Evolutionary conservation across 495 filamentous ascomycete genomes (phyloP).

Genomic region (Evernia prunastri): DNA sequence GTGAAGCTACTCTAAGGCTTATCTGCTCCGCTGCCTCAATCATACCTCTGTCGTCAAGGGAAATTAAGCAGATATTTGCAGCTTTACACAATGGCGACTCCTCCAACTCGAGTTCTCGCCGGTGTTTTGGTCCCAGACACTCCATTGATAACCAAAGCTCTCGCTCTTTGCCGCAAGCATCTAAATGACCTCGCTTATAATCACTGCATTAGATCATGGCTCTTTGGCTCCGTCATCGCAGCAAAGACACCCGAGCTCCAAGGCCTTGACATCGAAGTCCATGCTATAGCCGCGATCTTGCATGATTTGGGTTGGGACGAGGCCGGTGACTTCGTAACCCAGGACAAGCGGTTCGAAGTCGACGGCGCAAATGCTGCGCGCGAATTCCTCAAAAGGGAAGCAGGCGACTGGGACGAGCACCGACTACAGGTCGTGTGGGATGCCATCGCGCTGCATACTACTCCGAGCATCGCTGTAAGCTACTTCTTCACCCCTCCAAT

Average conservation of each 20-base stretch:
- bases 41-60: too few relatives aligned
- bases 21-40: too few relatives aligned
- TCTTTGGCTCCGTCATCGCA: slow-evolving; percentile 39
- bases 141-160: slow-evolving; percentile 34
- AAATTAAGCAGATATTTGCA: neutral
- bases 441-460: slow-evolving; percentile 47
- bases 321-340: slow-evolving; percentile 31
- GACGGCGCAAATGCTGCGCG: slow-evolving; percentile 47
- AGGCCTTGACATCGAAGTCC: slow-evolving; percentile 40
- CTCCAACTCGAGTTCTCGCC: neutral
- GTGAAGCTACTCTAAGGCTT: too few relatives aligned
- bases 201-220: slow-evolving; percentile 43
- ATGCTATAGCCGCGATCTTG: slow-evolving; percentile 42
- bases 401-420: slow-evolving; percentile 33
- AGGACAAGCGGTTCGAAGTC: slow-evolving; percentile 51
- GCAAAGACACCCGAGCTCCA: slow-evolving; percentile 32
- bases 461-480: slow-evolving; percentile 31
- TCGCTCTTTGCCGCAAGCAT: slow-evolving; percentile 36
- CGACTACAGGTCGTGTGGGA: slow-evolving; percentile 48
- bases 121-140: slow-evolving; percentile 38
- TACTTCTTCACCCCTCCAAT: neutral
- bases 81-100: neutral
- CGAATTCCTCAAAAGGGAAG: slow-evolving; percentile 35
- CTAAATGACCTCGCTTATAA: slow-evolving; percentile 36
- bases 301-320: slow-evolving; percentile 51